These are phyloP conservation scores for Inonotus hispidus DNA, from an alignment of 1,284 basidiomycete genomes.

Conservation along the genomic window DNA sequence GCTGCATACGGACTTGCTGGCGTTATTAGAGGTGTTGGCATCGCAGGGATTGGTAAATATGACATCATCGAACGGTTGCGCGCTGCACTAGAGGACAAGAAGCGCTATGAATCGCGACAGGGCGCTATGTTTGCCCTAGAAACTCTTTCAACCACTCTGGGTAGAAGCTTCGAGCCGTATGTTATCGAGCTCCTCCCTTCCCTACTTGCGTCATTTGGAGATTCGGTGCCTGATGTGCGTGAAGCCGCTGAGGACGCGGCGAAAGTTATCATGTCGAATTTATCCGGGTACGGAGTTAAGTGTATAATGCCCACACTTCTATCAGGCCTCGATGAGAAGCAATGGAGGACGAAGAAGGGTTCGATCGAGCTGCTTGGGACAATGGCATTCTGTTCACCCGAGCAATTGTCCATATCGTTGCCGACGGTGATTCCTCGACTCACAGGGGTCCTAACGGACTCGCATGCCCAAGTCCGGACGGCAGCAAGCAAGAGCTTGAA, in stretches of 20 bases:
- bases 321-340: slow-evolving; percentile 93
- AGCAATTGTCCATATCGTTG: slow-evolving; percentile 90
- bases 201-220: slow-evolving; percentile 89
- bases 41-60: slow-evolving; percentile 82
- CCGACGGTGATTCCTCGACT: slow-evolving; percentile 96
- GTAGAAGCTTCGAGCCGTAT: slow-evolving; percentile 93
- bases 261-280: slow-evolving; percentile 90
- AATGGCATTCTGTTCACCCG: slow-evolving; percentile 98
- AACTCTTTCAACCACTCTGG: slow-evolving; percentile 81
- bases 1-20: slow-evolving; percentile 97
- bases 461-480: slow-evolving; percentile 92
- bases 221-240: slow-evolving; percentile 83
- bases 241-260: slow-evolving; percentile 95
- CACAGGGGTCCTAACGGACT: slow-evolving; percentile 94
- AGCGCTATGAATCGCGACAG: slow-evolving; percentile 81
- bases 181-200: slow-evolving; percentile 83
- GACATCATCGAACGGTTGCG: slow-evolving; percentile 72
- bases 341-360: slow-evolving; percentile 98
- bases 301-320: slow-evolving; percentile 89
- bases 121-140: slow-evolving; percentile 96
- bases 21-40: slow-evolving; percentile 85
- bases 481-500: slow-evolving; percentile 96
- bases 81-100: slow-evolving; percentile 86
- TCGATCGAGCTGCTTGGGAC: slow-evolving; percentile 97
- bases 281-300: slow-evolving; percentile 95